A percentile compares a stretch with the other conserved stretches of the same genome.
phyloP scores from a whole-genome alignment of 352 stramenopile genomes.

The Phytophthora boehmeriae region DNA sequence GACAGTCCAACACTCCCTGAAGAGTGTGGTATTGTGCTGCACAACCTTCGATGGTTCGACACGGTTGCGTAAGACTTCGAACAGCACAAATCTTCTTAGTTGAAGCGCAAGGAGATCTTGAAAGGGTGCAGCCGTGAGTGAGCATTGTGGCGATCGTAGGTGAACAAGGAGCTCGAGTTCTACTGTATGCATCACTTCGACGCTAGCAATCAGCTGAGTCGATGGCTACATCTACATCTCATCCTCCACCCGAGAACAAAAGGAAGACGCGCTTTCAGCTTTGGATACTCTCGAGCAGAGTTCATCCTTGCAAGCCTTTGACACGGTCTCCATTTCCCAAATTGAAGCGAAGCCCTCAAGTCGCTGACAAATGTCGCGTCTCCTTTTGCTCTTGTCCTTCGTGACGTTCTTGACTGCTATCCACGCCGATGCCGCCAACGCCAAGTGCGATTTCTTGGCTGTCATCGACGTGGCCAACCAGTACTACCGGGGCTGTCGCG shows the following conservation, averaged over 20 bases:
- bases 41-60: too few relatives aligned
- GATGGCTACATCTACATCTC: conserved; percentile 4
- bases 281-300: neutral
- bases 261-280: conserved; percentile 14
- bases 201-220: neutral
- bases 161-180: too few relatives aligned
- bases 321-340: conserved; percentile 13
- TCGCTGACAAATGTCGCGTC: conserved; percentile 10
- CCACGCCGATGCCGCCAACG: conserved; percentile 1
- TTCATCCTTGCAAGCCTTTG: neutral
- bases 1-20: too few relatives aligned
- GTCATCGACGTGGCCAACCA: conserved; percentile 36
- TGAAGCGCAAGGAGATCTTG: too few relatives aligned
- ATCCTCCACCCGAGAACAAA: conserved; percentile 10
- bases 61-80: too few relatives aligned
- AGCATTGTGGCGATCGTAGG: too few relatives aligned
- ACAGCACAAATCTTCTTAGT: too few relatives aligned
- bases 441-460: conserved; percentile 22
- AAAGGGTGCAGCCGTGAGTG: too few relatives aligned
- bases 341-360: neutral
- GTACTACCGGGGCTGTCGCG: conserved; percentile 22
- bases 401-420: conserved; percentile 5
- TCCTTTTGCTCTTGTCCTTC: conserved; percentile 20
- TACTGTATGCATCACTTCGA: too few relatives aligned
- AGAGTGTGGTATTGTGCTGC: too few relatives aligned